phyloP scores from a whole-genome alignment of 768 basidiomycete species.

The Lentinus tigrinus region DNA sequence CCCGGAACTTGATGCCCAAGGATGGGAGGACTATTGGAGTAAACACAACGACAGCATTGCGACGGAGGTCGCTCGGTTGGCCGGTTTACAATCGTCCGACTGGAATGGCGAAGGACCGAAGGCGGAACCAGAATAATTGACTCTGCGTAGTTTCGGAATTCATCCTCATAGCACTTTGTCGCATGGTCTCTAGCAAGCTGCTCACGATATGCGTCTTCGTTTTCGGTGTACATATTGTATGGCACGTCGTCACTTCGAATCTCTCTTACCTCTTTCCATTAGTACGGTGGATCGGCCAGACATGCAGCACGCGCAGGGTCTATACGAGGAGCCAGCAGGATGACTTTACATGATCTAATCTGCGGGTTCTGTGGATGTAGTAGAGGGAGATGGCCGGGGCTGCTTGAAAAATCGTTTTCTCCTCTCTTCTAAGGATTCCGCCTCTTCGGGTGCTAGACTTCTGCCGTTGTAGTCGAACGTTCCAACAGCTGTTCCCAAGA shows the following conservation, averaged over 20 bases:
- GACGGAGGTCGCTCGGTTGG: not conserved
- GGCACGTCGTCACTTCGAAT: too few relatives aligned
- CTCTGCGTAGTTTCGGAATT: not conserved
- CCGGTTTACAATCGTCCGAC: not conserved
- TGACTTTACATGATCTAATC: conserved; percentile 17
- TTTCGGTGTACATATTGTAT: too few relatives aligned
- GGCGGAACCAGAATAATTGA: not conserved
- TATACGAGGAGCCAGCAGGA: not conserved
- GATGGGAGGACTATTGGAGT: conserved; percentile 2
- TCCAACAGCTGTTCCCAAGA: conserved; percentile 78
- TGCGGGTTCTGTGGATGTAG: conserved; percentile 34
- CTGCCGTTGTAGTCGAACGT: conserved; percentile 79
- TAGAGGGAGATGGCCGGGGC: conserved; percentile 43
- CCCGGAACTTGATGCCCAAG: conserved; percentile 1
- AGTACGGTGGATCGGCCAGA: too few relatives aligned
- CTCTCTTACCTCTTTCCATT: too few relatives aligned
- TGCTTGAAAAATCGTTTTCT: conserved; percentile 85
- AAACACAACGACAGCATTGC: not conserved
- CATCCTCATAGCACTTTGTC: too few relatives aligned
- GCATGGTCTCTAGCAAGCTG: too few relatives aligned
- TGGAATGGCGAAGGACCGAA: not conserved
- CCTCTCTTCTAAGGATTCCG: conserved; percentile 60
- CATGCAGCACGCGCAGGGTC: not conserved
- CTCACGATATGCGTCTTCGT: too few relatives aligned
- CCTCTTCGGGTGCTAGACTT: conserved; percentile 44